A percentile compares a stretch with the other conserved stretches of the same genome.
Conservation (phyloP, 306 rosid genomes). For the Argentina anserina region DNA sequence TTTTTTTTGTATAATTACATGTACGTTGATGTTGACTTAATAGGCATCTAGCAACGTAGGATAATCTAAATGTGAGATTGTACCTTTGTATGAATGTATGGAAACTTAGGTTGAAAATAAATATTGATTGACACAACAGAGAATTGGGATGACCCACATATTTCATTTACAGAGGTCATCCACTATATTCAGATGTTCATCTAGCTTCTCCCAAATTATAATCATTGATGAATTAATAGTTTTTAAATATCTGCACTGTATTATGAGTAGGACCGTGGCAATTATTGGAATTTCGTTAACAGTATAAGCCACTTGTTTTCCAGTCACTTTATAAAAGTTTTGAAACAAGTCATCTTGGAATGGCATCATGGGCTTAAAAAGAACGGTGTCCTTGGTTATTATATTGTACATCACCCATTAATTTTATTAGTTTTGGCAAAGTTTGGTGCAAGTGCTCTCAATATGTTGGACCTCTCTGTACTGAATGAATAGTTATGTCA, state of each 20-base stretch:
- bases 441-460: background rate
- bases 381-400: background rate
- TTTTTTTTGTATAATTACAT: background rate
- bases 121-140: background rate
- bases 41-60: background rate
- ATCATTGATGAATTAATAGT: constrained; percentile 15
- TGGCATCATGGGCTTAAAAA: constrained; percentile 16
- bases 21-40: constrained; percentile 5
- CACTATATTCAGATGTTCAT: constrained; percentile 6
- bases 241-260: constrained; percentile 4
- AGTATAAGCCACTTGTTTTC: constrained; percentile 22
- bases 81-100: background rate
- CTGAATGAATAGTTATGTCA: background rate
- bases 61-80: background rate
- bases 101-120: background rate
- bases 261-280: constrained; percentile 31
- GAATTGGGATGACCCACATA: background rate
- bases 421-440: constrained; percentile 9
- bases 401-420: background rate
- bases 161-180: background rate
- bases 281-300: constrained; percentile 19
- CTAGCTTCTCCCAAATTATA: constrained; percentile 2
- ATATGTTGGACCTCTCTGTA: background rate
- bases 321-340: constrained; percentile 10
- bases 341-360: constrained; percentile 13